Evolutionary conservation across 257 asterid species (phyloP).

Genomic region (Solanum ahanhuiri): DNA sequence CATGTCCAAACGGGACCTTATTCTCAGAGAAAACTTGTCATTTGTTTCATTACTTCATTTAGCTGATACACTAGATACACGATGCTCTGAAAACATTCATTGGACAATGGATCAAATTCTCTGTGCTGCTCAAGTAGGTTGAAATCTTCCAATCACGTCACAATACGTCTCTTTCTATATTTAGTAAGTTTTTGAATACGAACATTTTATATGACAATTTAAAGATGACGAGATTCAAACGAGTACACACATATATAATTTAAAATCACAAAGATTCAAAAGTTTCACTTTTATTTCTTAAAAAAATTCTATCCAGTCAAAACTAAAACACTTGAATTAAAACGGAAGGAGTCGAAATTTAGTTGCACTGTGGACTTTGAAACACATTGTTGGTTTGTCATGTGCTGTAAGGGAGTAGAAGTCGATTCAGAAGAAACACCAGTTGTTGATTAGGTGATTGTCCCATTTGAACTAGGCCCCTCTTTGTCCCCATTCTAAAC

Average conservation of each 20-base stretch:
- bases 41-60: neutral
- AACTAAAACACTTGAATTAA: neutral
- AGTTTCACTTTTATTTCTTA: neutral
- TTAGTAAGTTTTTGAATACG: too few relatives aligned
- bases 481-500: constrained; percentile 3
- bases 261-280: neutral
- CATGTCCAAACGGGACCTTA: neutral
- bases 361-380: neutral
- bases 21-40: neutral
- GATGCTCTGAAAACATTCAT: neutral
- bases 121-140: neutral
- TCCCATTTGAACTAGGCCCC: neutral
- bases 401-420: neutral
- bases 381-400: neutral
- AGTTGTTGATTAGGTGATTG: neutral
- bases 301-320: neutral
- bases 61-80: neutral
- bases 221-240: neutral
- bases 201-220: neutral
- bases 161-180: neutral
- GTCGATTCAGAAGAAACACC: neutral
- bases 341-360: neutral
- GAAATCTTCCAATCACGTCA: neutral
- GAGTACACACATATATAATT: neutral
- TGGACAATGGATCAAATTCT: neutral